Percentiles rank a stretch among this genome's conserved stretches.
Evolutionary conservation across 2,329 filamentous ascomycete genomes (phyloP).

Genomic region (Arthrobotrys pseudoclavata): DNA sequence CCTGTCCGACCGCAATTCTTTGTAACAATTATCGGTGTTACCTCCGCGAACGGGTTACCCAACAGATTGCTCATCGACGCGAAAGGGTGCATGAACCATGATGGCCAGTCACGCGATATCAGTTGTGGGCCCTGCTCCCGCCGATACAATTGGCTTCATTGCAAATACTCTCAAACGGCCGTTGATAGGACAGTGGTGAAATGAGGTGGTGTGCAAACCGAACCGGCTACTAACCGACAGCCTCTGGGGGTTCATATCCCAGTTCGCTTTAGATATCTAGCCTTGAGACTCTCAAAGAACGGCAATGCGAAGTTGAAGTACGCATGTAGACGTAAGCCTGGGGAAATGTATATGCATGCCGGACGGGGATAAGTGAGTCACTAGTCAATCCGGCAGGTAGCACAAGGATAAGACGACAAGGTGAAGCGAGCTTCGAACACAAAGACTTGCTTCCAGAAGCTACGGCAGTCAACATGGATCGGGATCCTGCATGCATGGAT

Average conservation of each 20-base stretch:
- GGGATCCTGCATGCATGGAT: neutral
- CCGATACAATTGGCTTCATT: slow-evolving; percentile 9
- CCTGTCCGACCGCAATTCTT: neutral
- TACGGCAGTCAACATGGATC: neutral
- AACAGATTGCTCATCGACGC: neutral
- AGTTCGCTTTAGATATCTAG: neutral
- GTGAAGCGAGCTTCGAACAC: neutral
- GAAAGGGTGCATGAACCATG: neutral
- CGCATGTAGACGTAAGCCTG: neutral
- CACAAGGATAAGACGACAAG: slow-evolving; percentile 8
- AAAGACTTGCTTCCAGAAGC: slow-evolving; percentile 9
- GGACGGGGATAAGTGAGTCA: slow-evolving; percentile 20
- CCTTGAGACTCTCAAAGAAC: no score
- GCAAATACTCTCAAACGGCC: neutral
- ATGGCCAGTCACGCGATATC: slow-evolving; percentile 10
- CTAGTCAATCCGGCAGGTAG: neutral
- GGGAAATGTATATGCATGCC: neutral
- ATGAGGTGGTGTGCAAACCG: neutral
- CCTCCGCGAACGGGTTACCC: neutral
- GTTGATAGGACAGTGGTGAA: slow-evolving; percentile 4
- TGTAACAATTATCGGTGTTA: neutral
- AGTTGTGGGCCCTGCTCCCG: slow-evolving; percentile 1
- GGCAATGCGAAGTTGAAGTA: no score
- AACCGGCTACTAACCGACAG: neutral
- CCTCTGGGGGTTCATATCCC: neutral